A percentile compares a stretch with the other conserved stretches of the same genome.
Evolutionary conservation across 2,329 filamentous ascomycete genomes (phyloP).

Genomic region (Botrytis hyacinthi): DNA sequence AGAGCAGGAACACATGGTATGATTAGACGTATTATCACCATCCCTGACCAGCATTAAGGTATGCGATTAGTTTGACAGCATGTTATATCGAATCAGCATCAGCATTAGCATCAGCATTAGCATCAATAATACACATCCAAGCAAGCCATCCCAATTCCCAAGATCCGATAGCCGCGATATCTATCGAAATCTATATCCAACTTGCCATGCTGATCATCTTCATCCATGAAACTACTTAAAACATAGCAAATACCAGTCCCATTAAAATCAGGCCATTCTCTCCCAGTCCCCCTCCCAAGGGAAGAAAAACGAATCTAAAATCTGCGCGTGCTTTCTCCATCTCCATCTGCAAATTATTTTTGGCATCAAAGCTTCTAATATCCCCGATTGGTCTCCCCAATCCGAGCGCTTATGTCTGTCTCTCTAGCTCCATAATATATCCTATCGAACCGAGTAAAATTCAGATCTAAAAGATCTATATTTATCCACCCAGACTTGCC

Average conservation of each 20-base stretch:
- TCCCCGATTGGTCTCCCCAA: background rate
- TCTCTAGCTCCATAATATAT: background rate
- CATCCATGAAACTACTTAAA: background rate
- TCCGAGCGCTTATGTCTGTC: background rate
- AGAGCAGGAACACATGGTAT: too few relatives aligned
- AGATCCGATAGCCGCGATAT: slow-evolving; percentile 14
- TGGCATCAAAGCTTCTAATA: background rate
- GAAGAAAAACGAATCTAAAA: background rate
- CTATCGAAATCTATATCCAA: slow-evolving; percentile 9
- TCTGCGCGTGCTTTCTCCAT: background rate
- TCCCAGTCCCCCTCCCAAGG: background rate
- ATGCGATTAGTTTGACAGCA: background rate
- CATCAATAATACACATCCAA: background rate
- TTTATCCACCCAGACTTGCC: background rate
- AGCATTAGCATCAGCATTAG: background rate
- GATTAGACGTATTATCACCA: background rate
- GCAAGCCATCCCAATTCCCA: background rate
- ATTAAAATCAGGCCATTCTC: background rate
- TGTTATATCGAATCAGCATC: background rate
- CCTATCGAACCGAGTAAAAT: background rate
- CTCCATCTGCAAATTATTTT: background rate
- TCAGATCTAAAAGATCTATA: slow-evolving; percentile 6
- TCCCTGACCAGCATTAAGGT: background rate
- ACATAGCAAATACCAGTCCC: background rate
- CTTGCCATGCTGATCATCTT: background rate